Conservation (phyloP, 83 land plant species). For the Picea engelmannii region DNA sequence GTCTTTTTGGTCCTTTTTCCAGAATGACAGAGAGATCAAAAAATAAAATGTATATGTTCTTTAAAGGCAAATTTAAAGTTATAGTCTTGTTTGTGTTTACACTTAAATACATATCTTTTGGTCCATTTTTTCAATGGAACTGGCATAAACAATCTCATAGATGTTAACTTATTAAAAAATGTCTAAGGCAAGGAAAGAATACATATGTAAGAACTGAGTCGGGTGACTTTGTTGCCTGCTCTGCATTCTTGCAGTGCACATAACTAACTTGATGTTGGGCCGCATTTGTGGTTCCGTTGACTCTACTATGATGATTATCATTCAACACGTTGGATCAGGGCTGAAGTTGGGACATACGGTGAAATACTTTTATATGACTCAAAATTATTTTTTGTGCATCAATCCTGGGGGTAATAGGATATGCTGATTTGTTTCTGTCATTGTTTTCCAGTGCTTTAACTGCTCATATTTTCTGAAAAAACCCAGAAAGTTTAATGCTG, state of each 20-base stretch:
- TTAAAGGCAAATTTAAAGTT: background rate
- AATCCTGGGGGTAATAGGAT: background rate
- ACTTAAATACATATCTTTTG: background rate
- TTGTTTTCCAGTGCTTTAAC: background rate
- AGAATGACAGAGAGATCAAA: background rate
- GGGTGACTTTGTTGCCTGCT: background rate
- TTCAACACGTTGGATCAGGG: background rate
- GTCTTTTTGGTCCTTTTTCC: background rate
- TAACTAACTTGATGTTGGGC: background rate
- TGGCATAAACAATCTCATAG: background rate
- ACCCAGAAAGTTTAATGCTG: background rate
- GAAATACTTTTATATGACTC: background rate
- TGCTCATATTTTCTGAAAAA: background rate
- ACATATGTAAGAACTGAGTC: background rate
- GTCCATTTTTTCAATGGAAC: background rate
- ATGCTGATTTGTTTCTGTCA: background rate
- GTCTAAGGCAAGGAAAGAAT: background rate
- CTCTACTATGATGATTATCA: too few species aligned
- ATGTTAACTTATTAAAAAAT: background rate
- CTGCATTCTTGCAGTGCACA: slow-evolving; percentile 1
- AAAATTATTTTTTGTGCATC: background rate
- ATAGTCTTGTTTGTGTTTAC: background rate
- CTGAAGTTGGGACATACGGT: background rate
- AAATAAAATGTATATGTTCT: background rate
- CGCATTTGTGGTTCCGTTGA: background rate